Evolutionary conservation across 2,329 filamentous ascomycete genomes (phyloP).

Genomic region (Aaosphaeria pasadenensis): DNA sequence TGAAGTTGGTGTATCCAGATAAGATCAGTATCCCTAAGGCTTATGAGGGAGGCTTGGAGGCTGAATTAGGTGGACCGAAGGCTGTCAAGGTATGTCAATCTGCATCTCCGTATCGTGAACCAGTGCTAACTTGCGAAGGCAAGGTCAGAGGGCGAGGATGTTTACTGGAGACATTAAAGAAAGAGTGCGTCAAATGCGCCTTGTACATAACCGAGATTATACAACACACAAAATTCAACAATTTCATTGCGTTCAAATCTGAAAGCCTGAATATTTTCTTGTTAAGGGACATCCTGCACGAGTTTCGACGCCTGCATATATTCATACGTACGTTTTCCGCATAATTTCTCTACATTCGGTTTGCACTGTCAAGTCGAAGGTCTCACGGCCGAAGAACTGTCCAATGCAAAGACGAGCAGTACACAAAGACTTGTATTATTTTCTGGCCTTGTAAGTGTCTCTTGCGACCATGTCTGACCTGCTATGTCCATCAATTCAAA

Average conservation of each 20-base stretch:
- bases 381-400: too few relatives aligned
- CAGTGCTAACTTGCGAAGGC: conserved; percentile 2
- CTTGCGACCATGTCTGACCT: too few relatives aligned
- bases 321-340: too few relatives aligned
- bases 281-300: too few relatives aligned
- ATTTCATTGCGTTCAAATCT: background rate
- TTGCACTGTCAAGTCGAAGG: too few relatives aligned
- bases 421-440: too few relatives aligned
- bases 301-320: too few relatives aligned
- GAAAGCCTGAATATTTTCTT: too few relatives aligned
- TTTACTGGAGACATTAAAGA: conserved; percentile 3
- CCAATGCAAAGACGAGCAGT: too few relatives aligned
- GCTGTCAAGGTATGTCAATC: conserved; percentile 38
- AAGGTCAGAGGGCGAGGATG: conserved; percentile 14
- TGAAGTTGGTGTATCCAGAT: conserved; percentile 44
- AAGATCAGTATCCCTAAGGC: conserved; percentile 44
- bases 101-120: background rate
- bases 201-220: background rate
- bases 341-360: too few relatives aligned
- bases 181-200: background rate
- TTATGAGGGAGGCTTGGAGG: conserved; percentile 47
- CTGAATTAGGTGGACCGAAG: conserved; percentile 46
- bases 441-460: too few relatives aligned
- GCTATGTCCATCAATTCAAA: too few relatives aligned
- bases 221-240: background rate